Base-by-base conservation (phyloP, 1,284 basidiomycete species). In the Singerocomus inundabilis region DNA sequence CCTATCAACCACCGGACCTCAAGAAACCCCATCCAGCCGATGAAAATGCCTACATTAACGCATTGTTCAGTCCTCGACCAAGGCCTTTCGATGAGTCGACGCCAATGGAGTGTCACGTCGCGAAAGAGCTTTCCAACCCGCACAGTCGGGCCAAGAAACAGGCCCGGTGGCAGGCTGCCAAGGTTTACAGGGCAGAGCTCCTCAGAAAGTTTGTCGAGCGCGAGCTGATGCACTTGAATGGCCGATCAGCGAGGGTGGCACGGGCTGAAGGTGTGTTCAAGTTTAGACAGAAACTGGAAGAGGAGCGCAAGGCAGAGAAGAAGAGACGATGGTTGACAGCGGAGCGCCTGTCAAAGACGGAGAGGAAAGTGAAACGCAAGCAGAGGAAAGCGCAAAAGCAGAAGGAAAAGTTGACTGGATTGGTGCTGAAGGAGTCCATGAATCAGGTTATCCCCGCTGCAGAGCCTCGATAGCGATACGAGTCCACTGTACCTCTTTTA, bases 131-230 rank as follows among this genome's bases (percentile, higher is more conserved):
- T 35, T 76, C 85, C 24, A 90, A 91, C 66, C 88, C 87, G 29
- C 85, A 90, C 62, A 82, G 85, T 12, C 82, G 87, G 21, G 84
- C 85, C 9, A 90, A 88, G 74, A 89, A 87, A 64, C 82, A 87
- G 58, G 72, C 74, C 39, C 80, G 89, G 54, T 91, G 85, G 84
- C 79, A 87, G 62, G 72, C 73, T 6, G 75, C 73, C 56, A 74
- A 77, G 56, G 60, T 64, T 16, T 70, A 74, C 56, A 77, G 75
- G 61, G 72, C 75, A 38, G 66, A 69, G 15, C 70, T 84, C 48
- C 71, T 85, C 46, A 70, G 76, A 54, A 70, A 80, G 52, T 79
- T 80, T 57, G 71, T 82, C 45, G 66, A 71, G 24, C 72, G 72
- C 10, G 88, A 89, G 57, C 60, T 82, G 55, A 69, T 72, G 49